Percentiles rank a stretch among this genome's conserved stretches.
Conservation (phyloP, 2,329 filamentous ascomycete genomes). For the Aureobasidium sp. region DNA sequence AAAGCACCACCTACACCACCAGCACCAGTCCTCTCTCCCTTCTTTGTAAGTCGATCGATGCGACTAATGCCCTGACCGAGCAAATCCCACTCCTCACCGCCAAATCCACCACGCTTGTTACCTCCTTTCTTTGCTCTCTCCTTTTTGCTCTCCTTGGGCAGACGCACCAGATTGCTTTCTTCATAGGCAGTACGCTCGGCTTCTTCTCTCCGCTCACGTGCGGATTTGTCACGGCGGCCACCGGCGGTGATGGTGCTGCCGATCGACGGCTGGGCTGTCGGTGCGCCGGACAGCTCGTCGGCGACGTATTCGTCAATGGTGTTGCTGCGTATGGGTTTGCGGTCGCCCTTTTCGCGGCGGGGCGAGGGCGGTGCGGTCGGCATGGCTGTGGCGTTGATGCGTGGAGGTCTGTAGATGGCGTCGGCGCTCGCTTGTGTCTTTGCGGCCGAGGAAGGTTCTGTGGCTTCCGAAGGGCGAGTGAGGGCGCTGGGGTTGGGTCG, state of each 20-base stretch:
- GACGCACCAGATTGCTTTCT: slow-evolving; percentile 81
- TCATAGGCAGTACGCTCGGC: slow-evolving; percentile 78
- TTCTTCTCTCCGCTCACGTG: slow-evolving; percentile 68
- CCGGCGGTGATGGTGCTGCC: slow-evolving; percentile 74
- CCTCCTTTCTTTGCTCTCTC: slow-evolving; percentile 57
- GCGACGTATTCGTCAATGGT: slow-evolving; percentile 89
- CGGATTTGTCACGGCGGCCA: slow-evolving; percentile 72
- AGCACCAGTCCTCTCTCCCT: slow-evolving; percentile 38
- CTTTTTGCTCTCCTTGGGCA: slow-evolving; percentile 84
- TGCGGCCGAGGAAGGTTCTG: slow-evolving; percentile 21
- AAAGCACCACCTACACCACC: slow-evolving; percentile 52
- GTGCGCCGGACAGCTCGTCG: slow-evolving; percentile 74
- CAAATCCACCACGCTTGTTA: slow-evolving; percentile 51
- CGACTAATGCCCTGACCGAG: slow-evolving; percentile 79
- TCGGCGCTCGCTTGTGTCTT: slow-evolving; percentile 35
- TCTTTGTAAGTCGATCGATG: slow-evolving; percentile 74
- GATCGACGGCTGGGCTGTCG: slow-evolving; percentile 79
- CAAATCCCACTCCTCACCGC: slow-evolving; percentile 88
- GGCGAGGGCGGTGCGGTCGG: slow-evolving; percentile 39
- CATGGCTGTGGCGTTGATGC: slow-evolving; percentile 80
- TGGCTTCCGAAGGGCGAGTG: slow-evolving; percentile 23
- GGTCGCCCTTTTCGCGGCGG: slow-evolving; percentile 54
- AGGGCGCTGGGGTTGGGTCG: slow-evolving; percentile 53
- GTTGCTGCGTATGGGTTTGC: slow-evolving; percentile 63
- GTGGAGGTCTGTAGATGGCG: slow-evolving; percentile 82